Evolutionary conservation across 148 eudicot species (phyloP).

Genomic region (Diospyros lotus): DNA sequence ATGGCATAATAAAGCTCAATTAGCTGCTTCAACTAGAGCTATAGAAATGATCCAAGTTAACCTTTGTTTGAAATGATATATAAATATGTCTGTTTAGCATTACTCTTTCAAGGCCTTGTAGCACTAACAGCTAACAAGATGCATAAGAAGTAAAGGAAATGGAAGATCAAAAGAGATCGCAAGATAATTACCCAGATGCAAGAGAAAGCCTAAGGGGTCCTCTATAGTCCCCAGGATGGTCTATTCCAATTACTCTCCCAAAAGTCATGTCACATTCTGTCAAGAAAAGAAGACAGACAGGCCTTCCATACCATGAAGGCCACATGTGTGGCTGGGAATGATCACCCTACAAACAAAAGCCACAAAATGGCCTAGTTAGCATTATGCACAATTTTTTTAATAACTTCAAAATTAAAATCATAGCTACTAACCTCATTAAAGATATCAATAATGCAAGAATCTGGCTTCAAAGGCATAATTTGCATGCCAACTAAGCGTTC

Average conservation of each 20-base stretch:
- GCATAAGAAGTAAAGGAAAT: not conserved
- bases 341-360: constrained; percentile 43
- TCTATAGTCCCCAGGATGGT: constrained; percentile 46
- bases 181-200: constrained; percentile 46
- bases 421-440: constrained; percentile 49
- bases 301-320: constrained; percentile 55
- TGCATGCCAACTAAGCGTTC: constrained; percentile 38
- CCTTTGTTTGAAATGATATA: too few species aligned
- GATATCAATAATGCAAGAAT: constrained; percentile 52
- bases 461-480: constrained; percentile 44
- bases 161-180: not conserved
- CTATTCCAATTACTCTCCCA: constrained; percentile 33
- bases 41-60: not conserved
- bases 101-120: not conserved
- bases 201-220: constrained; percentile 48
- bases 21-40: not conserved
- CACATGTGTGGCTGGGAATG: constrained; percentile 55
- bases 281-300: constrained; percentile 45
- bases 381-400: not conserved
- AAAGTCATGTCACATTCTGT: constrained; percentile 59
- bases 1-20: not conserved
- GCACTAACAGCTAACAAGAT: constrained; percentile 1
- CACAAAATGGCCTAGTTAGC: constrained; percentile 10
- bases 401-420: not conserved
- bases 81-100: not conserved